Conservation (phyloP, 23 red algal genomes). For the Gracilaria domingensis region DNA sequence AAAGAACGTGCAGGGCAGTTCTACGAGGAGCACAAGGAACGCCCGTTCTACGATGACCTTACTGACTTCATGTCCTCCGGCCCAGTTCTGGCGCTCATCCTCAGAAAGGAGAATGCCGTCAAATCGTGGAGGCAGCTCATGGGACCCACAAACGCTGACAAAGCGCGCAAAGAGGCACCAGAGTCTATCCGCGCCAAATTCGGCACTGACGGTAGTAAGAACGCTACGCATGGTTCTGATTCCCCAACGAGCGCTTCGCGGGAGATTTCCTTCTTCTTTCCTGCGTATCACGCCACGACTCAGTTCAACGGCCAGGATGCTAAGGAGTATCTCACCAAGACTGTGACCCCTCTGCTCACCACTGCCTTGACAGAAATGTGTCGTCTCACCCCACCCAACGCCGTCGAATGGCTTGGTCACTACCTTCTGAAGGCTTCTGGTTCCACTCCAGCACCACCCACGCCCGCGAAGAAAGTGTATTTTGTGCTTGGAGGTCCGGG, state of each 20-base stretch:
- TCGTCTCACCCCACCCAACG: constrained; percentile 77
- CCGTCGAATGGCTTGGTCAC: constrained; percentile 85
- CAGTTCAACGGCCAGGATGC: constrained; percentile 62
- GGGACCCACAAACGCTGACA: constrained; percentile 76
- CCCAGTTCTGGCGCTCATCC: constrained; percentile 69
- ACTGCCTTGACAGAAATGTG: constrained; percentile 87
- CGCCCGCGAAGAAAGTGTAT: constrained; percentile 62
- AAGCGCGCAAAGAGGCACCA: constrained; percentile 75
- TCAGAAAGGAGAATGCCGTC: constrained; percentile 68
- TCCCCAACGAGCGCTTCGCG: constrained; percentile 42
- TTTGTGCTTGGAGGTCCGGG: constrained; percentile 99
- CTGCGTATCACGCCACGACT: constrained; percentile 8
- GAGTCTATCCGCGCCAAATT: constrained; percentile 79
- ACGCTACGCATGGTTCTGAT: constrained; percentile 79
- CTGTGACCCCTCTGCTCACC: constrained; percentile 78
- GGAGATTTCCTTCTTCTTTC: constrained; percentile 80
- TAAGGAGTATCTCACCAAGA: constrained; percentile 89
- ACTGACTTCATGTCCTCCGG: constrained; percentile 70
- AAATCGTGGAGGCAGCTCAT: constrained; percentile 60
- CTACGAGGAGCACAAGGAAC: constrained; percentile 73
- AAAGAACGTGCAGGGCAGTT: constrained; percentile 73
- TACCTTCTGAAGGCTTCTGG: constrained; percentile 54
- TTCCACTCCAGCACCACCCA: not conserved
- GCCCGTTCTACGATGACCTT: constrained; percentile 74
- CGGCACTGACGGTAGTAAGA: constrained; percentile 72